phyloP scores from a whole-genome alignment of 2,329 filamentous ascomycete genomes.

The Coniochaeta hoffmannii region DNA sequence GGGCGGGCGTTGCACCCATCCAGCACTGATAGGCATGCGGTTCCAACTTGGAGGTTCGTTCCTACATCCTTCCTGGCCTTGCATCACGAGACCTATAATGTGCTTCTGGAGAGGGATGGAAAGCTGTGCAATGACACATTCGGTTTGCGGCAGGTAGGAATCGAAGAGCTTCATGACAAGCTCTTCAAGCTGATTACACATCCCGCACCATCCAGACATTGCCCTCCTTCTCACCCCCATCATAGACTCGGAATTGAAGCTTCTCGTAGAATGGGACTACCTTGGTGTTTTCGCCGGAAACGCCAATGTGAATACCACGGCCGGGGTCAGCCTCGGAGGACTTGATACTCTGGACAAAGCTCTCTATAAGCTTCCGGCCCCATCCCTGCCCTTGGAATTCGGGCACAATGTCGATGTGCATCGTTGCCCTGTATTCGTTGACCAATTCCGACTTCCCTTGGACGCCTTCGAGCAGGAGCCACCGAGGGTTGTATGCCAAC shows the following conservation, averaged over 20 bases:
- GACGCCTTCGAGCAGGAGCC: slow-evolving; percentile 28
- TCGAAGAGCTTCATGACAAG: too few relatives aligned
- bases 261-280: slow-evolving; percentile 41
- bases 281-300: slow-evolving; percentile 37
- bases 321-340: slow-evolving; percentile 18
- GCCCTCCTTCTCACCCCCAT: slow-evolving; percentile 25
- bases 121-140: too few relatives aligned
- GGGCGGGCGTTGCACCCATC: too few relatives aligned
- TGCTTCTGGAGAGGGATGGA: too few relatives aligned
- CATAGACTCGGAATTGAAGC: slow-evolving; percentile 33
- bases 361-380: slow-evolving; percentile 33
- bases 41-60: too few relatives aligned
- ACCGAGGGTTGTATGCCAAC: slow-evolving; percentile 30
- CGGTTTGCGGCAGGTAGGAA: too few relatives aligned
- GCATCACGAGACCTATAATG: too few relatives aligned
- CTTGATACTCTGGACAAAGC: slow-evolving; percentile 31
- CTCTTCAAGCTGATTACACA: slow-evolving; percentile 14
- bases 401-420: slow-evolving; percentile 42
- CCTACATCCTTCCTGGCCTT: too few relatives aligned
- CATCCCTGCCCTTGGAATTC: slow-evolving; percentile 34
- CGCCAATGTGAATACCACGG: slow-evolving; percentile 34
- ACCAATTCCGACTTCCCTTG: slow-evolving; percentile 27
- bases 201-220: slow-evolving; percentile 35
- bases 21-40: too few relatives aligned
- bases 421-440: slow-evolving; percentile 30